Percentiles rank a stretch among this genome's conserved stretches.
These are phyloP conservation scores for Fusarium anthophilum DNA, from an alignment of 2,329 filamentous ascomycete genomes.

Conservation along the genomic window DNA sequence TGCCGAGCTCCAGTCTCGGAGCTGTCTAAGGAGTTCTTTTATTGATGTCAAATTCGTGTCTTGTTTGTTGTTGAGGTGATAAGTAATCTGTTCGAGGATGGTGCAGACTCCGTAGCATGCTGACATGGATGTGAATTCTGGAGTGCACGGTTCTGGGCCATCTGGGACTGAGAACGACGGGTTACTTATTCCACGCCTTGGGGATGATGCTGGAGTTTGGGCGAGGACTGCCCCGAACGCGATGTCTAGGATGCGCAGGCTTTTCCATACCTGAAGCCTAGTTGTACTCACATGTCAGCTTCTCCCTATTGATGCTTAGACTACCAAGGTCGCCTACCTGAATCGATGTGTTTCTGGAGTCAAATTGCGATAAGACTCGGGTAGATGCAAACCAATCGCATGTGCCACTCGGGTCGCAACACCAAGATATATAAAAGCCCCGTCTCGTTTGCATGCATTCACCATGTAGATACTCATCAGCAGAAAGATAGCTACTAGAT, in stretches of 20 bases:
- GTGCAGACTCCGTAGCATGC: not conserved
- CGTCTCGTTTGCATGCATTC: not conserved
- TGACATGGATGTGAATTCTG: not conserved
- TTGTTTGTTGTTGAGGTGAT: not conserved
- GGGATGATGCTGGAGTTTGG: not conserved
- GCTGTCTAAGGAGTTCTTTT: not conserved
- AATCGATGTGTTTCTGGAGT: not conserved
- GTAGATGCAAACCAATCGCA: not conserved
- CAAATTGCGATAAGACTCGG: not conserved
- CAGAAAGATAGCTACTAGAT: not conserved
- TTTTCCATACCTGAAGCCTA: not conserved
- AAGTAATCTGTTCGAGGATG: not conserved
- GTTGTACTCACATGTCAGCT: accelerated
- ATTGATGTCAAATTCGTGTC: not conserved
- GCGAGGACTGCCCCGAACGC: not conserved
- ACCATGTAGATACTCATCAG: not conserved
- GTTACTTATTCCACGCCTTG: not conserved
- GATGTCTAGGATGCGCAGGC: not conserved
- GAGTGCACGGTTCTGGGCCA: accelerated
- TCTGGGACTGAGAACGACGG: not conserved
- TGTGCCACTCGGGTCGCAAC: not conserved
- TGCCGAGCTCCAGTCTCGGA: not conserved
- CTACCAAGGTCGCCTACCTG: accelerated
- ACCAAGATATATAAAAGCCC: not conserved
- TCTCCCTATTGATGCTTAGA: accelerated